Evolutionary conservation across 306 rosid species (phyloP), one percentile per base, ranked within the genome.

Genomic region (Quercus berberidifolia): DNA sequence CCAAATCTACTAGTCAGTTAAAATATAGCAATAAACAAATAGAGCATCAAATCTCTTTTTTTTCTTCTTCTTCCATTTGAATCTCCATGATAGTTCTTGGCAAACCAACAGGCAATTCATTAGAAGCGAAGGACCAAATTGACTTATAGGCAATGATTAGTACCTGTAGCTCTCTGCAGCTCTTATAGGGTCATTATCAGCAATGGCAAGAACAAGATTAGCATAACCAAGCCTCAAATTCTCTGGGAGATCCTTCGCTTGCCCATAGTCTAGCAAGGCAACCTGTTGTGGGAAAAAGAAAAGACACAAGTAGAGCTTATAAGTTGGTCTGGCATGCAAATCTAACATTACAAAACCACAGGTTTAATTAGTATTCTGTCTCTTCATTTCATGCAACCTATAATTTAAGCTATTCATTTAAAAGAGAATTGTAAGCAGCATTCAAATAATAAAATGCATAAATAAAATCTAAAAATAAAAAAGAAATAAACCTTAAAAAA

Each of bases 231-330:
- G 92, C 79, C 95, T 95, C 91, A 95, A 87, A 49, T 73, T 75
- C 69, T 95, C 91, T 35, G 99, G 99, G 72, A 95, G 99, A 84
- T 95, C 99, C 87, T 95, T 95, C 88, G 93, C 99, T 86, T 95
- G 99, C 56, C 99, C 99, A 64, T 93, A 95, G 84, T 95, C 99
- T 57, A 95, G 92, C 86, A 95, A 88, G 69, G 93, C 98, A 85
- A 95, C 96, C 99, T 95, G 86, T 80, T 79, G 74, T 67, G 41
- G 76, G 77, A 73, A 60, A 82, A 75, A 77, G 14, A 83, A 55
- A 21, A 31, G 18, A 8, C 73, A 51, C 49, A 73, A 60, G 35
- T 55, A 23, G 70, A 80, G 25, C 57, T 81, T 77, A 81, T 49
- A 49, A 82, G 75, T 56, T 52, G 69, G 74, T 75, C 74, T 64